These are phyloP conservation scores for Pyrenochaeta sp. DNA, from an alignment of 2,329 filamentous ascomycete species.

Conservation along the genomic window DNA sequence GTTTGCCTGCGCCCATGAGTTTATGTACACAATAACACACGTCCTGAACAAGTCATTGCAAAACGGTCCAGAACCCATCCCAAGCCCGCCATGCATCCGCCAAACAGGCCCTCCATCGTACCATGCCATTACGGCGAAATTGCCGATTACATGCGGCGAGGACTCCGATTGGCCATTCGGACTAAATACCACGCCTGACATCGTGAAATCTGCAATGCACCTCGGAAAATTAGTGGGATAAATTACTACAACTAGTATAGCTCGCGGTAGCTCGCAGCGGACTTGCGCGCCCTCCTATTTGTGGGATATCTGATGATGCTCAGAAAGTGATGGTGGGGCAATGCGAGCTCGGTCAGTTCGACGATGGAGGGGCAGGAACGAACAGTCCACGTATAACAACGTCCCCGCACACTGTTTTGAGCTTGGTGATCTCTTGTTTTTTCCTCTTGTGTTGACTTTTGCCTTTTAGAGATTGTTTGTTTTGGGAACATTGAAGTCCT, in stretches of 20 bases:
- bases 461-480: too few species aligned
- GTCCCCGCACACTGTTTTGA: too few species aligned
- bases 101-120: too few species aligned
- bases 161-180: neutral
- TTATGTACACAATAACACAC: too few species aligned
- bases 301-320: constrained; percentile 23
- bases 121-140: too few species aligned
- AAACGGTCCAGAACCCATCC: too few species aligned
- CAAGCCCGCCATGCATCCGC: too few species aligned
- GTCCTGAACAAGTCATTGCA: too few species aligned
- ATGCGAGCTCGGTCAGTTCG: neutral
- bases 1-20: too few species aligned
- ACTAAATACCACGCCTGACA: constrained; percentile 28
- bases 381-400: too few species aligned
- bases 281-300: constrained; percentile 27
- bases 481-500: too few species aligned
- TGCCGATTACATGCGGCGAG: neutral
- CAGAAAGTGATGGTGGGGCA: constrained; percentile 1
- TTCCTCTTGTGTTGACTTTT: neutral
- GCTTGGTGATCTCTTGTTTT: neutral
- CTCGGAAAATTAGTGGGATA: constrained; percentile 16
- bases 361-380: neutral
- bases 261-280: constrained; percentile 9
- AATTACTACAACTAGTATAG: constrained; percentile 12
- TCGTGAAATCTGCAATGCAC: constrained; percentile 20